Base-by-base conservation (phyloP, 169 alveolate species). In the Plasmodium billcollinsi region DNA sequence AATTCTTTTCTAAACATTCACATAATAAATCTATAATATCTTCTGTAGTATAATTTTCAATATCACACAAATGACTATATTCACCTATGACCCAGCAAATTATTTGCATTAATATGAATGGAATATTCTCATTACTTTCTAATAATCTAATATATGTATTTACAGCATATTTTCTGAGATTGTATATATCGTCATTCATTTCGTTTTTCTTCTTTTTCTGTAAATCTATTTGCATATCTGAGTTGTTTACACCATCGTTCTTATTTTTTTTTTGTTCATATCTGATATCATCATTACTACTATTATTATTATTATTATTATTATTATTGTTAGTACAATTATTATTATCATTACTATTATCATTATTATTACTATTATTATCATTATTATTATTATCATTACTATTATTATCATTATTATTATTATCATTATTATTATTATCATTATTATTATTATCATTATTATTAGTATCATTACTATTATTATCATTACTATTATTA, bases 71-170 rank as follows among this genome's bases (percentile, higher is more conserved):
- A 63, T 83, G 70, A 50, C 91, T 58, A 70, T 83, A 83, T 49
- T 83, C 91, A 33, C 91, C 91, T 69, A 83, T 33, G 12, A 83
- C 85, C 80, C 80, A 83, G 43, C 91, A 83, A 14, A 83, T 83
- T 18, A 83, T 83, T 58, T 83, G 91, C 73, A 83, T 69, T 59
- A 83, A 83, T 69, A 83, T 70, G 50, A 83, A 83, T 49, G 91
- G 91, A 33, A 83, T 83, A 8, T 83, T 83, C 24, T 83, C 91
- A 61, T 83, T 83, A 54, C 59, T 70, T 63, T 83, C 91, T 47
- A 83, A 62, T 75, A 83, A 63, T 45, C 21, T 83, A 54, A 83
- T 69, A 52, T 83, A 83, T 21, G 91, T 83, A 45, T 83, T 83
- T 26, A 83, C 85, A n/a, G 91, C 91, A 83, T 83, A 83, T 61